Percentiles rank a stretch among this genome's conserved stretches.
Conservation (phyloP, 2,329 filamentous ascomycete genomes). For the Lecanicillium sp. region DNA sequence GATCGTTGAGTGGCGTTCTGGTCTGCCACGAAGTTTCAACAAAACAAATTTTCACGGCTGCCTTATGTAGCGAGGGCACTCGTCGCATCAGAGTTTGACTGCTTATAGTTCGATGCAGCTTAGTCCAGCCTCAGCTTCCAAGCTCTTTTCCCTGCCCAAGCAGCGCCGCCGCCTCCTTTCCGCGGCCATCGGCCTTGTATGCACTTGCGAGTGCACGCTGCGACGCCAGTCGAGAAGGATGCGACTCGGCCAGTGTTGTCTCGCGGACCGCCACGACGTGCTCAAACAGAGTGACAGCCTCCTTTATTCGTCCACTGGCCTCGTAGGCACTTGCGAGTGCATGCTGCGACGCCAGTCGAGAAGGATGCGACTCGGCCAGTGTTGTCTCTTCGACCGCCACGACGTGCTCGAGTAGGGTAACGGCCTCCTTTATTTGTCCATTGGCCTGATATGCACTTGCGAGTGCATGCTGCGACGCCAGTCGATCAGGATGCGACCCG, state of each 20-base stretch:
- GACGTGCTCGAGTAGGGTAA: constrained; percentile 7
- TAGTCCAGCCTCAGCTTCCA: too few species aligned
- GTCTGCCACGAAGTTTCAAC: too few species aligned
- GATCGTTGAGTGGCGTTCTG: too few species aligned
- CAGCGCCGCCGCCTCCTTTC: background rate
- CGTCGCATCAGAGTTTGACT: too few species aligned
- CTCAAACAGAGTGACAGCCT: background rate
- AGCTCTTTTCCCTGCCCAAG: too few species aligned
- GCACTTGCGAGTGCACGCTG: background rate
- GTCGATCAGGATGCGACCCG: background rate
- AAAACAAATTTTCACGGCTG: too few species aligned
- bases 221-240: background rate
- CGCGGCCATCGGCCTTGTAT: background rate
- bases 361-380: constrained; percentile 1
- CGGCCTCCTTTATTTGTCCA: constrained; percentile 1
- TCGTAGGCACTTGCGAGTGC: background rate
- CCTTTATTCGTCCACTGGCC: background rate
- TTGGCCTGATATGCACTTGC: constrained; percentile 2
- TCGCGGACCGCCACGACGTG: too few species aligned
- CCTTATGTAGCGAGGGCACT: too few species aligned
- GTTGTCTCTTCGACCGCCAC: constrained; percentile 2
- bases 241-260: background rate
- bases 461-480: constrained; percentile 3
- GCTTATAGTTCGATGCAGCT: too few species aligned
- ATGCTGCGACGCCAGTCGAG: background rate